Conservation (phyloP, 2,329 filamentous ascomycete genomes). For the Sporothrix curviconia region DNA sequence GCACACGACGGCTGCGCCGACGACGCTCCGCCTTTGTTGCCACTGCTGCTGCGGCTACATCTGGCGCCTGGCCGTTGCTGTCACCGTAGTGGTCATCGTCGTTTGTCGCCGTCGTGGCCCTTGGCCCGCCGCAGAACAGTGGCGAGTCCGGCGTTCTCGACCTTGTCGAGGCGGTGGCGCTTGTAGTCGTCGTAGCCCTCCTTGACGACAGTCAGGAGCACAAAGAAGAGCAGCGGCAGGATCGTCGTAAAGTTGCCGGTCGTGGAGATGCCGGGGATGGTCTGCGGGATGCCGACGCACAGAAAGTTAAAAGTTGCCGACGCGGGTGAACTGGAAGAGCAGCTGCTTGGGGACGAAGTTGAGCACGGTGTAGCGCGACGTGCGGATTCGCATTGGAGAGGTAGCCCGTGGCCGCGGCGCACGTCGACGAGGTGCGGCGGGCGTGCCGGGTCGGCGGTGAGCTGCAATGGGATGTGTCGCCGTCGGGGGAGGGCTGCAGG, state of each 20-base stretch:
- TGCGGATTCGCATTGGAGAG: conserved; percentile 64
- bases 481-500: conserved; percentile 23
- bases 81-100: background rate
- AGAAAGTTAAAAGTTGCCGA: conserved; percentile 87
- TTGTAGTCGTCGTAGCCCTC: conserved; percentile 83
- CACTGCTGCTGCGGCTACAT: background rate
- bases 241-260: conserved; percentile 71
- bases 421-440: conserved; percentile 37
- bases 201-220: conserved; percentile 73
- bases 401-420: conserved; percentile 46
- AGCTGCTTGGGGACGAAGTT: conserved; percentile 82
- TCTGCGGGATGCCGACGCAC: conserved; percentile 75
- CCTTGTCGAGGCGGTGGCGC: conserved; percentile 71
- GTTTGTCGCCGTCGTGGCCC: too few species aligned
- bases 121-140: conserved; percentile 35
- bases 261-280: conserved; percentile 69
- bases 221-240: conserved; percentile 66
- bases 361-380: conserved; percentile 74
- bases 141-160: conserved; percentile 60
- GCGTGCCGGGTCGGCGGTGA: conserved; percentile 26
- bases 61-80: background rate
- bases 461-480: conserved; percentile 29
- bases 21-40: background rate
- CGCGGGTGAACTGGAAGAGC: conserved; percentile 76
- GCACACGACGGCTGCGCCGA: background rate